Evolutionary conservation across 257 asterid genomes (phyloP).

Genomic region (Mitragyna speciosa): DNA sequence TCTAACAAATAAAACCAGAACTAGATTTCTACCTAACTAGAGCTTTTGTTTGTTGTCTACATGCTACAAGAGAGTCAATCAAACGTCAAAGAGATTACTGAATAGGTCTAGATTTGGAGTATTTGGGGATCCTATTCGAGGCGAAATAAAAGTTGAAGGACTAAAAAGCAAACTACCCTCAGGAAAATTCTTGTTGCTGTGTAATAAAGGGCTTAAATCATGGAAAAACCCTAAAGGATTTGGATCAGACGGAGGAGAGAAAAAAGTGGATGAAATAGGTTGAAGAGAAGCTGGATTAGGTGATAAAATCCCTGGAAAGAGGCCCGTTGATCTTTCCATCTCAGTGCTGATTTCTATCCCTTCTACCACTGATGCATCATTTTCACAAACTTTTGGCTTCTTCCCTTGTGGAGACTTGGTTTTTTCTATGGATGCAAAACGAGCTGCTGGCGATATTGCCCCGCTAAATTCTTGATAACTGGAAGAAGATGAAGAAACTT

Average conservation of each 20-base stretch:
- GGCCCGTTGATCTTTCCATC: constrained; percentile 38
- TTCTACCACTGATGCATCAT: constrained; percentile 25
- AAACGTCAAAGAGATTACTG: constrained; percentile 58
- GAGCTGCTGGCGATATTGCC: constrained; percentile 78
- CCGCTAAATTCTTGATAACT: constrained; percentile 36
- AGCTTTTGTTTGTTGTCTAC: background rate
- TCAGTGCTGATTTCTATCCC: constrained; percentile 39
- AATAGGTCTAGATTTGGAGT: constrained; percentile 61
- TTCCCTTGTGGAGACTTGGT: constrained; percentile 43
- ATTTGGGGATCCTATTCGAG: constrained; percentile 68
- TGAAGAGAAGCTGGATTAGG: constrained; percentile 84
- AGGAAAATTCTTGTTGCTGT: constrained; percentile 40
- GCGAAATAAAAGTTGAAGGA: constrained; percentile 65
- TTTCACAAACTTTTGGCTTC: constrained; percentile 18
- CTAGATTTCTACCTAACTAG: background rate
- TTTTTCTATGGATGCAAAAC: constrained; percentile 72
- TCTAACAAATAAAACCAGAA: constrained; percentile 13
- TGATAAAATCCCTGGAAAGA: constrained; percentile 71
- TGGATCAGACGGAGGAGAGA: constrained; percentile 60
- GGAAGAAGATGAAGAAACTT: constrained; percentile 18
- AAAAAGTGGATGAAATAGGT: constrained; percentile 65
- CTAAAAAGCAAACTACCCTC: constrained; percentile 48
- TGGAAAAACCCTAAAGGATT: constrained; percentile 50
- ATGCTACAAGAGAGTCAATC: background rate
- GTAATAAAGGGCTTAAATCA: constrained; percentile 77